A percentile compares a stretch with the other conserved stretches of the same genome.
These are phyloP conservation scores for Abortiporus biennis DNA, from an alignment of 1,284 basidiomycete genomes.

Conservation along the genomic window DNA sequence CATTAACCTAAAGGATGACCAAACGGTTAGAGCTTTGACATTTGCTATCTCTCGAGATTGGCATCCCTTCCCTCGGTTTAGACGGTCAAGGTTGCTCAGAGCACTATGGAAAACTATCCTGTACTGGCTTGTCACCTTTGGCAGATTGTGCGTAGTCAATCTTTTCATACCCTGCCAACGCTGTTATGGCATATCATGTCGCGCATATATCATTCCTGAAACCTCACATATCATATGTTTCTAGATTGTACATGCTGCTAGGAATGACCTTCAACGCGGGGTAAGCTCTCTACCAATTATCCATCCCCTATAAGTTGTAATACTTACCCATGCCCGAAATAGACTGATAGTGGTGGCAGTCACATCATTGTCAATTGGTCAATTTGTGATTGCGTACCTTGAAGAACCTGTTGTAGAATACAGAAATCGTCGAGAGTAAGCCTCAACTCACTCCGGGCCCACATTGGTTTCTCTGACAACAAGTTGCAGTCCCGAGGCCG, in stretches of 20 bases:
- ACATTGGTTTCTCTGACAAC: neutral
- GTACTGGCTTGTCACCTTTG: conserved; percentile 49
- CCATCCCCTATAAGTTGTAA: neutral
- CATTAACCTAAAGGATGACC: neutral
- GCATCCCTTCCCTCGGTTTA: conserved; percentile 30
- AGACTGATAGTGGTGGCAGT: conserved; percentile 55
- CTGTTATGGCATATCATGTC: too few species aligned
- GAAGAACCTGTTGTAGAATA: conserved; percentile 17
- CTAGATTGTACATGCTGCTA: conserved; percentile 64
- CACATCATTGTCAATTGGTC: conserved; percentile 45
- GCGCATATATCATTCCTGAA: too few species aligned
- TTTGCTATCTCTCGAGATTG: conserved; percentile 41
- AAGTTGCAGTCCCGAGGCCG: conserved; percentile 19
- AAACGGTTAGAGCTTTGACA: conserved; percentile 48
- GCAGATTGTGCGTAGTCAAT: conserved; percentile 47
- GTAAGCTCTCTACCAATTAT: conserved; percentile 32
- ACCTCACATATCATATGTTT: conserved; percentile 8
- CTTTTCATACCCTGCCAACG: too few species aligned
- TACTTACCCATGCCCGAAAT: neutral
- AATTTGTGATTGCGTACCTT: conserved; percentile 48
- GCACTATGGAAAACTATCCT: conserved; percentile 48
- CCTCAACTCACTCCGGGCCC: neutral
- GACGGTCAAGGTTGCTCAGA: conserved; percentile 34
- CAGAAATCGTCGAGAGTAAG: conserved; percentile 19
- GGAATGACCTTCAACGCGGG: conserved; percentile 63